phyloP scores from a whole-genome alignment of 78 protist species.

The Emiliania huxleyi region DNA sequence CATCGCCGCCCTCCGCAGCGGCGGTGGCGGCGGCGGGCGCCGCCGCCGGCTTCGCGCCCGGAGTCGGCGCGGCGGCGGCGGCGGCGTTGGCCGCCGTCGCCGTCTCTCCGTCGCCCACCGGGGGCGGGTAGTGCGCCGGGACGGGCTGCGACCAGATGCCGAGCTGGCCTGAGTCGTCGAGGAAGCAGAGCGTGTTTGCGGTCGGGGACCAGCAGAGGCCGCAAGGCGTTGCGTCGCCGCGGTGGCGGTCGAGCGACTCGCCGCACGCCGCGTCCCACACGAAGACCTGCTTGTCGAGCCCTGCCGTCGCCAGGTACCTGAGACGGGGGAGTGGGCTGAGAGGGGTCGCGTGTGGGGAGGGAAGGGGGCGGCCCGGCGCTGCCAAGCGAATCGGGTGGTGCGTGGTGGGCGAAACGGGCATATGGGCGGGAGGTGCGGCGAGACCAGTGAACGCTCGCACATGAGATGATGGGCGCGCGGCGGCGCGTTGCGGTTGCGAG shows the following conservation, averaged over 20 bases:
- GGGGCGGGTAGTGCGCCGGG: not conserved
- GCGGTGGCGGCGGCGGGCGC: not conserved
- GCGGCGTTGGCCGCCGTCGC: not conserved
- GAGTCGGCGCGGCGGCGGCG: not conserved
- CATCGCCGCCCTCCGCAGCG: too few relatives aligned
- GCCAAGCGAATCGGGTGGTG: too few relatives aligned
- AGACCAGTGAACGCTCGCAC: too few relatives aligned
- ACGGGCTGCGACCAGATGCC: not conserved
- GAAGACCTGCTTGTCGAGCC: not conserved
- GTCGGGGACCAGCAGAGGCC: not conserved
- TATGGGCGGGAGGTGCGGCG: too few relatives aligned
- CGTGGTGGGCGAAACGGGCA: too few relatives aligned
- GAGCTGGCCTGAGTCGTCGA: not conserved
- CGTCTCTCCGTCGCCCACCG: not conserved
- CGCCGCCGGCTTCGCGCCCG: not conserved
- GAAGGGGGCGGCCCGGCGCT: too few relatives aligned
- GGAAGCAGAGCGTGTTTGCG: not conserved
- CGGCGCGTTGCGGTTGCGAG: too few relatives aligned
- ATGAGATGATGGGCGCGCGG: too few relatives aligned
- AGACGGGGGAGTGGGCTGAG: too few relatives aligned
- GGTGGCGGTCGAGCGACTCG: conserved; percentile 2
- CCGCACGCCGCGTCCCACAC: not conserved
- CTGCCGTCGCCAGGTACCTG: not conserved
- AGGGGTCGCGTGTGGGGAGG: too few relatives aligned
- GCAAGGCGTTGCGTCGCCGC: not conserved